These are phyloP conservation scores for Samsoniella hepiali DNA, from an alignment of 2,329 filamentous ascomycete species.

Conservation along the genomic window DNA sequence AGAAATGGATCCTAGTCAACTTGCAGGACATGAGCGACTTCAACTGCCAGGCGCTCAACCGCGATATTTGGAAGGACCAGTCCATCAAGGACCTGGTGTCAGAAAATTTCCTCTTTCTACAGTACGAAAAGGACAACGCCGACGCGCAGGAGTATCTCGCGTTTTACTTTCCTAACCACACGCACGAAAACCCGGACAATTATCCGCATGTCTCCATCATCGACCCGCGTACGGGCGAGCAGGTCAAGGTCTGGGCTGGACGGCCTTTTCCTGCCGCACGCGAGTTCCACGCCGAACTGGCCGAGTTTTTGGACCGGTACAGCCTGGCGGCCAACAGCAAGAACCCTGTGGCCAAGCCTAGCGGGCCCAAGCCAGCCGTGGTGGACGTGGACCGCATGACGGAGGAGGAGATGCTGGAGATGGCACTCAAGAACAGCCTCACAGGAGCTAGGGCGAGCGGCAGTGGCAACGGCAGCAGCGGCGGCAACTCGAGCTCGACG, in stretches of 20 bases:
- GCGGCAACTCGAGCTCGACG: slow-evolving; percentile 34
- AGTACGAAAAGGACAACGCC: slow-evolving; percentile 84
- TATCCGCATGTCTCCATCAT: slow-evolving; percentile 96
- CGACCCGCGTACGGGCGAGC: slow-evolving; percentile 91
- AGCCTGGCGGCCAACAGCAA: slow-evolving; percentile 84
- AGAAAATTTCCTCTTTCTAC: slow-evolving; percentile 94
- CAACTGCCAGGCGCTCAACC: slow-evolving; percentile 88
- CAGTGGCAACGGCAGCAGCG: slow-evolving; percentile 25
- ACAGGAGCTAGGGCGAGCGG: slow-evolving; percentile 52
- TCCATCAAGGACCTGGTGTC: slow-evolving; percentile 74
- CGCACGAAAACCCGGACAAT: slow-evolving; percentile 76
- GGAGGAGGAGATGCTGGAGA: slow-evolving; percentile 94
- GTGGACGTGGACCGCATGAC: slow-evolving; percentile 85
- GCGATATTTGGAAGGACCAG: slow-evolving; percentile 91
- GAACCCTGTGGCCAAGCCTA: slow-evolving; percentile 76
- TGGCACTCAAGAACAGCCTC: slow-evolving; percentile 87
- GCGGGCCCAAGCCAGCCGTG: slow-evolving; percentile 61
- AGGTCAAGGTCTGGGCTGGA: slow-evolving; percentile 94
- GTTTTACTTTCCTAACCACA: slow-evolving; percentile 75
- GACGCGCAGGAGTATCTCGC: slow-evolving; percentile 77
- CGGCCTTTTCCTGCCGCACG: slow-evolving; percentile 69
- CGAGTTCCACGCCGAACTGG: slow-evolving; percentile 87
- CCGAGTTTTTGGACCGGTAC: slow-evolving; percentile 96
- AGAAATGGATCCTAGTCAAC: slow-evolving; percentile 95
- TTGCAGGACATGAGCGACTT: slow-evolving; percentile 92